A percentile compares a stretch with the other conserved stretches of the same genome.
Conservation (phyloP, 164 flowering plant species). For the Liriodendron chinense region DNA sequence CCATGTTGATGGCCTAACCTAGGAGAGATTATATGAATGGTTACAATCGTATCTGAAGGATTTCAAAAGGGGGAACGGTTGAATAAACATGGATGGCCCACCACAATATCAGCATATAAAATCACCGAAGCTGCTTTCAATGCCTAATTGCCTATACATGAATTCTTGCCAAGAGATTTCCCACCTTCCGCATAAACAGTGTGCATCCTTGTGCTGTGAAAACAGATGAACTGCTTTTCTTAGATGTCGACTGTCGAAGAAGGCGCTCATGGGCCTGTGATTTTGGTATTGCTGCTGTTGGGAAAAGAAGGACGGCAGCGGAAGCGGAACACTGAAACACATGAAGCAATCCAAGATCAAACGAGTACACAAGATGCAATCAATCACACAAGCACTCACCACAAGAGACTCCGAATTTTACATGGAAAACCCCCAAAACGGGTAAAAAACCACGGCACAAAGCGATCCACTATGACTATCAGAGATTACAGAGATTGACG, state of each 20-base stretch:
- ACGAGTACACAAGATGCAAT: too few relatives aligned
- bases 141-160: constrained; percentile 61
- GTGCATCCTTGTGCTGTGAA: constrained; percentile 44
- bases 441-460: too few relatives aligned
- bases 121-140: constrained; percentile 38
- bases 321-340: too few relatives aligned
- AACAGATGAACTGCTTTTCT: constrained; percentile 28
- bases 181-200: constrained; percentile 29
- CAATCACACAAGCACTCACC: too few relatives aligned
- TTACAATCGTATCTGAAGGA: constrained; percentile 29
- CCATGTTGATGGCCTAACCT: constrained; percentile 28
- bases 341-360: too few relatives aligned
- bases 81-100: constrained; percentile 37
- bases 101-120: constrained; percentile 27
- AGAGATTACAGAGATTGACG: too few relatives aligned
- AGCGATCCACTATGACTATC: too few relatives aligned
- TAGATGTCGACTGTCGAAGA: constrained; percentile 31
- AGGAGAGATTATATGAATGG: constrained; percentile 38
- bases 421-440: too few relatives aligned
- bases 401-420: too few relatives aligned
- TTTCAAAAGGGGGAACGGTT: constrained; percentile 25
- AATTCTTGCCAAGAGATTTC: constrained; percentile 38
- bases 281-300: constrained; percentile 36
- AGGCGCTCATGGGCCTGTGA: constrained; percentile 40
- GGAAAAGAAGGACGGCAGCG: too few relatives aligned